A percentile compares a stretch with the other conserved stretches of the same genome.
phyloP scores from a whole-genome alignment of 2,329 filamentous ascomycete species.

The Sporothrix brasiliensis region DNA sequence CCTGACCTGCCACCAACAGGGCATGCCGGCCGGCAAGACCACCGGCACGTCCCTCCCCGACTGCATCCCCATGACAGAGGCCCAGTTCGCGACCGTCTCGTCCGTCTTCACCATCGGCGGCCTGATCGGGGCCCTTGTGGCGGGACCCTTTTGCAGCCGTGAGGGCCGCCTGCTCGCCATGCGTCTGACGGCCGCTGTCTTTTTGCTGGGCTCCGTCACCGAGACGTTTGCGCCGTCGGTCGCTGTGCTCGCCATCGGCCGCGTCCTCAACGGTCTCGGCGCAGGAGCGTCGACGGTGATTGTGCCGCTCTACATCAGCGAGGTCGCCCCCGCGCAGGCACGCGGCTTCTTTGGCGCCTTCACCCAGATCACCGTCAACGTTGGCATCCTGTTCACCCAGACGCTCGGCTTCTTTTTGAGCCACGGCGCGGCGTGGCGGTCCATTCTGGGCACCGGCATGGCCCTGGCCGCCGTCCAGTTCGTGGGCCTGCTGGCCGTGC shows the following conservation, averaged over 20 bases:
- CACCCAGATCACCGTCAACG: slow-evolving; percentile 92
- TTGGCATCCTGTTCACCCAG: slow-evolving; percentile 84
- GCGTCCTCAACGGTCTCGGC: slow-evolving; percentile 78
- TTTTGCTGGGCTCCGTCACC: slow-evolving; percentile 72
- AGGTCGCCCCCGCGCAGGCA: slow-evolving; percentile 75
- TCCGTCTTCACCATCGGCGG: slow-evolving; percentile 92
- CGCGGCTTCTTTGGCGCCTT: slow-evolving; percentile 80
- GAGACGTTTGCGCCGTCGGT: slow-evolving; percentile 74
- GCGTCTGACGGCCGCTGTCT: slow-evolving; percentile 75
- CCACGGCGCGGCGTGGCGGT: slow-evolving; percentile 75
- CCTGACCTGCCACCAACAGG: slow-evolving; percentile 75
- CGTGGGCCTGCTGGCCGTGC: slow-evolving; percentile 71
- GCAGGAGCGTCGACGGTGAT: slow-evolving; percentile 90
- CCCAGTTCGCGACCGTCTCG: slow-evolving; percentile 81
- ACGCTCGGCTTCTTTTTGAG: slow-evolving; percentile 86
- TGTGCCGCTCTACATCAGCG: slow-evolving; percentile 91
- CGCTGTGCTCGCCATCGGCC: slow-evolving; percentile 68
- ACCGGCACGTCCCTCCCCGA: slow-evolving; percentile 57
- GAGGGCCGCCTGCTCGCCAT: slow-evolving; percentile 77
- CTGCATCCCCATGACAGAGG: slow-evolving; percentile 86
- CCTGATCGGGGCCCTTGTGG: slow-evolving; percentile 75
- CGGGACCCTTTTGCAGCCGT: slow-evolving; percentile 76
- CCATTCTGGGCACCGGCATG: slow-evolving; percentile 76
- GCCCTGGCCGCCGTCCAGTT: slow-evolving; percentile 68
- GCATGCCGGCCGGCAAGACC: slow-evolving; percentile 41